Conservation (phyloP, 495 filamentous ascomycete genomes). For the Xylona heveae region DNA sequence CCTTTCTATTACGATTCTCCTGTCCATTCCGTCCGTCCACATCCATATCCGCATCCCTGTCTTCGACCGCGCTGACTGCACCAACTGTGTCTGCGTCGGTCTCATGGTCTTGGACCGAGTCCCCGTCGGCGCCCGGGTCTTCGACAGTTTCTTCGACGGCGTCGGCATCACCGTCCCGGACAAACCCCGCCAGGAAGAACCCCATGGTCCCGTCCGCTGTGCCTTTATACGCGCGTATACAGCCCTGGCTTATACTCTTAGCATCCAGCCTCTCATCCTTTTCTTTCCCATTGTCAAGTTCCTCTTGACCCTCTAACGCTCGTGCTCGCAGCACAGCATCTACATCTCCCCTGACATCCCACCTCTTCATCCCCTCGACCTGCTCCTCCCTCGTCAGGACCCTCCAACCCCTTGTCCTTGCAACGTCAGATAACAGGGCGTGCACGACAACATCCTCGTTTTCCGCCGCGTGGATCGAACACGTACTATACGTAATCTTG, state of each 20-base stretch:
- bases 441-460: conserved; percentile 68
- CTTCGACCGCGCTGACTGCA: no score
- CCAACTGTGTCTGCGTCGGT: no score
- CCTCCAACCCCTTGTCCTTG: conserved; percentile 49
- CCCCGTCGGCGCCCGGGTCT: conserved; percentile 12
- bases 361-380: conserved; percentile 43
- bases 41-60: conserved; percentile 7
- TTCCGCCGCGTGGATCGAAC: conserved; percentile 66
- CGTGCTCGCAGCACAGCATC: no score
- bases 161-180: conserved; percentile 22
- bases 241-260: conserved; percentile 37
- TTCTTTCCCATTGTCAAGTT: conserved; percentile 8
- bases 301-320: conserved; percentile 15
- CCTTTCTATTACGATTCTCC: no score
- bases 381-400: conserved; percentile 49
- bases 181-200: conserved; percentile 50
- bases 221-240: conserved; percentile 60
- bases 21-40: no score
- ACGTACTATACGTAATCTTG: conserved; percentile 78
- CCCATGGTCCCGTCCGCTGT: conserved; percentile 58
- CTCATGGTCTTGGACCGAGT: conserved; percentile 2
- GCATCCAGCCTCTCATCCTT: conserved; percentile 3
- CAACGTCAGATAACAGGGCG: conserved; percentile 42
- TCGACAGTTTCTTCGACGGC: conserved; percentile 14
- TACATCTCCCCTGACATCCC: conserved; percentile 40